Base-by-base conservation (phyloP, 306 rosid genomes). In the Astragalus glycyphyllos region DNA sequence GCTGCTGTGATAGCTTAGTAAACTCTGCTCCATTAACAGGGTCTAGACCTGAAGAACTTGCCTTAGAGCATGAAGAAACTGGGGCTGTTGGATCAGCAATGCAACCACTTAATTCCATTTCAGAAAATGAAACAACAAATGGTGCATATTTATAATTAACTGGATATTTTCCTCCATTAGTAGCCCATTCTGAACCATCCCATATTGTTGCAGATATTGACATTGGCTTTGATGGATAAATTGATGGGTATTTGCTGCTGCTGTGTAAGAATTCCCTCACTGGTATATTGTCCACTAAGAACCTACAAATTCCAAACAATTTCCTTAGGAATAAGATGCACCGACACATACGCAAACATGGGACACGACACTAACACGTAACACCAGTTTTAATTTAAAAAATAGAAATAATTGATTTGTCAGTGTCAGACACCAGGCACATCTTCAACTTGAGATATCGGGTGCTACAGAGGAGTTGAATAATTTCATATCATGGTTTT, bases 141-240 rank as follows among this genome's bases (percentile, higher is more conserved):
- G 98, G 98, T 61, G 91, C 96, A 74, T 90, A 76, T 63, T 84
- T 90, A 46, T 94, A 94, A 62, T 94, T 85, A 2, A 94, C 96
- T 26, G 85, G 83, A 67, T 90, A 90, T 67, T 90, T 94, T 47
- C 97, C 98, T 57, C 98, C 98, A 79, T 89, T 87, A 35, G 98
- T 94, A 45, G 98, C 98, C 98, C 98, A 94, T 7, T 89, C 71
- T 75, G 98, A 94, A 1, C 86, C 98, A 78, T 94, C 98, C 98
- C 98, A 94, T 83, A 94, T 90, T 54, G 98, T 94, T 11, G 92
- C 92, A 61, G 70, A 86, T 6, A 94, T 71, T 9, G 97, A 87
- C 98, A 94, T 94, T 4, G 98, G 91, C 55, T 94, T 94, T 69
- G 83, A 87, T 65, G 98, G 97, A 58, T 76, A 93, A 16, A 84